Percentiles rank a stretch among this genome's conserved stretches.
These are phyloP conservation scores for Boletus sensibilis DNA, from an alignment of 768 basidiomycete species.

Conservation along the genomic window DNA sequence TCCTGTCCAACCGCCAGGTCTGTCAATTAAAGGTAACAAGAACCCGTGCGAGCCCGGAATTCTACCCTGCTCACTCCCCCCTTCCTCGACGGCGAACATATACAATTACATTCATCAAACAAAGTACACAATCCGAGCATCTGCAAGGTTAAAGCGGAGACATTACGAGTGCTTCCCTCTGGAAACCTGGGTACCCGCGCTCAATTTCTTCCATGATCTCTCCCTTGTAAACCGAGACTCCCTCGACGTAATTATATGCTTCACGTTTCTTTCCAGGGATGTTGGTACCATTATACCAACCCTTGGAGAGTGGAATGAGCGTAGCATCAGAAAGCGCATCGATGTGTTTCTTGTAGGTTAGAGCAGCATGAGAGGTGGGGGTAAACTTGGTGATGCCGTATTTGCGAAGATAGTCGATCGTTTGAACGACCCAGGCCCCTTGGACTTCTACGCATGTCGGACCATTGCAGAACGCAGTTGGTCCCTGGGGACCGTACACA, in stretches of 20 bases:
- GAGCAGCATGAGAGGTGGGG: slow-evolving; percentile 7
- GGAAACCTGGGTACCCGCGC: slow-evolving; percentile 12
- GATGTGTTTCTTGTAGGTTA: slow-evolving; percentile 7
- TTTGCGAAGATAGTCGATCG: slow-evolving; percentile 10
- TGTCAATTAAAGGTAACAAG: too few relatives aligned
- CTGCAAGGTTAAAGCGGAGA: not conserved
- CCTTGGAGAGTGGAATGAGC: slow-evolving; percentile 2
- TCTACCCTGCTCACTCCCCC: not conserved
- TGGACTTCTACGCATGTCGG: slow-evolving; percentile 11
- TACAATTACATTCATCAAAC: not conserved
- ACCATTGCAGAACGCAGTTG: slow-evolving; percentile 6
- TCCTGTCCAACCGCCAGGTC: too few relatives aligned
- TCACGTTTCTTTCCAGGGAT: slow-evolving; percentile 10
- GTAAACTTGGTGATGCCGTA: slow-evolving; percentile 11
- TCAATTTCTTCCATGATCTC: slow-evolving; percentile 17
- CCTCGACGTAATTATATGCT: slow-evolving; percentile 4
- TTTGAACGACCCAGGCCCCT: slow-evolving; percentile 8
- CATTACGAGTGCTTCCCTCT: slow-evolving; percentile 1
- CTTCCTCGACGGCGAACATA: not conserved
- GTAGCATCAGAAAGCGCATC: not conserved
- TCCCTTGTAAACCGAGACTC: not conserved
- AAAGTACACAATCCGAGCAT: too few relatives aligned
- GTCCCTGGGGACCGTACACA: slow-evolving; percentile 15
- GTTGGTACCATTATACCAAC: slow-evolving; percentile 7
- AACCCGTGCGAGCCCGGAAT: too few relatives aligned